Evolutionary conservation across 345 rosid species (phyloP).

Genomic region (Adansonia digitata): DNA sequence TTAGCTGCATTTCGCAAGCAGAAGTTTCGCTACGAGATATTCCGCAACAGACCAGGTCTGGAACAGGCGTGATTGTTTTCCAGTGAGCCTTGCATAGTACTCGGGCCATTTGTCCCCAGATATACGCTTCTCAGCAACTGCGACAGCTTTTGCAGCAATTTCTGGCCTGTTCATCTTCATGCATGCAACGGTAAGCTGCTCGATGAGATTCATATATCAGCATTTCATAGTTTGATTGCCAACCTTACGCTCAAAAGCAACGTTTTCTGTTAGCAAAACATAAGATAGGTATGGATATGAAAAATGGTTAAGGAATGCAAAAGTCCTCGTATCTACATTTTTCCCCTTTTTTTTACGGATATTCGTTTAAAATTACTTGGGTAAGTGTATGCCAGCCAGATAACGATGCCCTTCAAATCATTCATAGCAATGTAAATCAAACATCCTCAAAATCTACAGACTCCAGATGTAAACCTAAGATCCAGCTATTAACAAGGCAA

Average conservation of each 20-base stretch:
- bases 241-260: not conserved
- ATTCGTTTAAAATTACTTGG: not conserved
- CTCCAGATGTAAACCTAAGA: not conserved
- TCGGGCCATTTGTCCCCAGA: constrained; percentile 85
- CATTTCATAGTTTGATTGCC: not conserved
- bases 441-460: not conserved
- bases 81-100: constrained; percentile 77
- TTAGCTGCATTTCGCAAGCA: constrained; percentile 51
- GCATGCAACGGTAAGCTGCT: constrained; percentile 76
- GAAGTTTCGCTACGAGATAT: constrained; percentile 75
- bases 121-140: constrained; percentile 61
- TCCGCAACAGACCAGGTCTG: constrained; percentile 94
- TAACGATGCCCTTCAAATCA: not conserved
- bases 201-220: not conserved
- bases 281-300: not conserved
- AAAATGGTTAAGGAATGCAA: not conserved
- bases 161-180: constrained; percentile 86
- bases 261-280: not conserved
- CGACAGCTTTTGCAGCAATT: constrained; percentile 68
- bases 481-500: not conserved
- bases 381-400: not conserved
- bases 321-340: not conserved
- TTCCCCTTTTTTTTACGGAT: not conserved
- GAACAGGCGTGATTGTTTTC: constrained; percentile 75
- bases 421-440: not conserved